A percentile compares a stretch with the other conserved stretches of the same genome.
phyloP scores from a whole-genome alignment of 306 rosid genomes.

The Cotoneaster glaucophyllus region DNA sequence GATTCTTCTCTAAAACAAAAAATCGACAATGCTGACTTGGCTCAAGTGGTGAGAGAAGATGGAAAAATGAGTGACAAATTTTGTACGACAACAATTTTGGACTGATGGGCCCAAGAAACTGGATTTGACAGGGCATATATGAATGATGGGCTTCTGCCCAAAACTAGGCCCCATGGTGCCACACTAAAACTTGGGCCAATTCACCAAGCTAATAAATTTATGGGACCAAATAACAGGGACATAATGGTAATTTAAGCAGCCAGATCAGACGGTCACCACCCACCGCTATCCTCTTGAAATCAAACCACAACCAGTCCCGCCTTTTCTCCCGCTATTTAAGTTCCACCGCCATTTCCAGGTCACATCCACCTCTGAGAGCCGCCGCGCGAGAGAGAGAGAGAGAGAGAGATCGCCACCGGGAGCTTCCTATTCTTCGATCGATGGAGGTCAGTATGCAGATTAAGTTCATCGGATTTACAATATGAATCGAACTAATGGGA shows the following conservation, averaged over 20 bases:
- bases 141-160: not conserved
- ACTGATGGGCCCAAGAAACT: not conserved
- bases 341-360: constrained; percentile 5
- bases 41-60: no score
- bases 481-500: no score
- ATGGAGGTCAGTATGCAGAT: no score
- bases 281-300: constrained; percentile 1
- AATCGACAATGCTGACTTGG: no score
- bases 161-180: not conserved
- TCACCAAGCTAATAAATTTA: no score
- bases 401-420: not conserved
- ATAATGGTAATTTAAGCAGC: not conserved
- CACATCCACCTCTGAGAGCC: not conserved
- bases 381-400: not conserved
- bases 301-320: not conserved
- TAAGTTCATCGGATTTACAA: no score
- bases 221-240: not conserved
- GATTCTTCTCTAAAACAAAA: no score
- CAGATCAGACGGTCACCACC: not conserved
- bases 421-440: no score
- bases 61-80: no score
- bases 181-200: no score
- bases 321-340: not conserved
- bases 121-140: not conserved
- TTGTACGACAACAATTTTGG: no score